Evolutionary conservation across 345 rosid species (phyloP), one percentile per base, ranked within the genome.

Genomic region (Crucihimalaya himalaica): DNA sequence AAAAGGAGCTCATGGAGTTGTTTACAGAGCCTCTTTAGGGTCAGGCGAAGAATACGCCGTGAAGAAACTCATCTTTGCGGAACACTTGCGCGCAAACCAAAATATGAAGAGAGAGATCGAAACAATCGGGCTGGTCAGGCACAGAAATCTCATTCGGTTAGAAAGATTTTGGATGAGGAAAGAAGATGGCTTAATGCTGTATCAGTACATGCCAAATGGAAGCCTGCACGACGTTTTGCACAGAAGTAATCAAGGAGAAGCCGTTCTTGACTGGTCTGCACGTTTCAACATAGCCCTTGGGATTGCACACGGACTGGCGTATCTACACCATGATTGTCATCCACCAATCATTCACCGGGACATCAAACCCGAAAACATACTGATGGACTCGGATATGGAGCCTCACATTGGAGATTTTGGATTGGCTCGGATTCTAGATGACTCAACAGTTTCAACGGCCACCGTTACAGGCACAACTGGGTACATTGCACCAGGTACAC

Each of bases 341-440:
- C 98, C 97, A 53, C 71, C 87, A 0, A 83, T 93, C 39, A 83
- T 89, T 16, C 97, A 90, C 64, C 84, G 92, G 13, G 98, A 93
- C 81, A 85, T 93, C 77, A 93, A 93, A 75, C 90, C 97, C 0
- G 79, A 82, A 54, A 93, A 93, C 82, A 87, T 93, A 68, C 97
- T 93, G 8, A 55, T 93, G 60, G 93, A 89, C 79, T 69, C 81
- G 0, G 86, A 89, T 35, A 81, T 89, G 90, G 97, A 87, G 84
- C 88, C 98, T 63, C 97, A 80, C 46, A 83, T 93, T 70, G 87
- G 97, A 2, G 97, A 90, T 75, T 93, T 93, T n/a, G 96, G 98
- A 29, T 84, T 90, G 4, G 92, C 96, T 59, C 83, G 84, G 78
- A 76, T 88, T 51, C 74, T 93, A 3, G 89, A 86, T 48, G 79